Evolutionary conservation across 352 stramenopile genomes (phyloP).

Genomic region (Halophytophthora polymorphica): DNA sequence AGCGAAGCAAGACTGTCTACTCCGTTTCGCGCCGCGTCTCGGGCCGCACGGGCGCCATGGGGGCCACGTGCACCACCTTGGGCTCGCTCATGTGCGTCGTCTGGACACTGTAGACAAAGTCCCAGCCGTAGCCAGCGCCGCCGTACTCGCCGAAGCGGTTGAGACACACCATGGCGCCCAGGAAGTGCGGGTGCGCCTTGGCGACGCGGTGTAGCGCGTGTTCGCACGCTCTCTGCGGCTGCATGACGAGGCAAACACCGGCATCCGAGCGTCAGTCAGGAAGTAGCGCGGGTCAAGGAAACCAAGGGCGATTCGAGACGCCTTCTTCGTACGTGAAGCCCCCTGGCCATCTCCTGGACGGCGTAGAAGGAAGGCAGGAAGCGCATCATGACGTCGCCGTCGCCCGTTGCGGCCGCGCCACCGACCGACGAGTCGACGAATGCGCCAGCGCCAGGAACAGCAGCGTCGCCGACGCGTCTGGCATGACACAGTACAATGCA

Average conservation of each 20-base stretch:
- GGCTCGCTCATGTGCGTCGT: constrained; percentile 51
- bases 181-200: constrained; percentile 51
- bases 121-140: constrained; percentile 69
- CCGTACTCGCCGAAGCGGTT: constrained; percentile 71
- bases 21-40: constrained; percentile 16
- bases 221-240: constrained; percentile 66
- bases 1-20: constrained; percentile 2
- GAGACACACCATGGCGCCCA: constrained; percentile 78
- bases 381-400: constrained; percentile 92
- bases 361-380: constrained; percentile 86
- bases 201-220: constrained; percentile 52
- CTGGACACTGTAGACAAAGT: constrained; percentile 71
- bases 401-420: constrained; percentile 81
- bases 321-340: constrained; percentile 69
- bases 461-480: constrained; percentile 87
- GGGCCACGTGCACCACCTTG: constrained; percentile 47
- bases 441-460: constrained; percentile 78
- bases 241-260: not conserved
- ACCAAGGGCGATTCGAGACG: constrained; percentile 11
- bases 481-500: constrained; percentile 1
- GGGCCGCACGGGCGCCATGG: constrained; percentile 14
- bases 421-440: constrained; percentile 85
- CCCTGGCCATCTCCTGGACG: constrained; percentile 76
- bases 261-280: not conserved
- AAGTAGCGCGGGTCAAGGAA: not conserved